Evolutionary conservation across 1,284 basidiomycete species (phyloP).

Genomic region (Cryptococcus sp.): DNA sequence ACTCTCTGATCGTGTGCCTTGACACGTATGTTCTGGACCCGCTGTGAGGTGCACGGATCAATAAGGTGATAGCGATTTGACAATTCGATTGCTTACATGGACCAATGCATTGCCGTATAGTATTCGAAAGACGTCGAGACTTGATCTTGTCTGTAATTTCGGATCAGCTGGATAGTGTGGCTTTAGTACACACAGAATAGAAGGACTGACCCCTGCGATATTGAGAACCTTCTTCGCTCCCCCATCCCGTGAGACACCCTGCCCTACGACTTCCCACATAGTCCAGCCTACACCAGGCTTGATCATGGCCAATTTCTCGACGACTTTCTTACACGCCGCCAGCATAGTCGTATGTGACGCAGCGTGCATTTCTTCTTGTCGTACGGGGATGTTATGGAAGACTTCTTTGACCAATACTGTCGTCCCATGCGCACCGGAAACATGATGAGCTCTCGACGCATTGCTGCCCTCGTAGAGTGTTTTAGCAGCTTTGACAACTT

Average conservation of each 20-base stretch:
- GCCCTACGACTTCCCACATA: constrained; percentile 59
- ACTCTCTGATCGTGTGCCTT: constrained; percentile 60
- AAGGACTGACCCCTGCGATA: constrained; percentile 57
- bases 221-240: constrained; percentile 28
- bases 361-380: constrained; percentile 29
- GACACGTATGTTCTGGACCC: constrained; percentile 66
- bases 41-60: constrained; percentile 18
- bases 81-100: constrained; percentile 21
- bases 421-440: constrained; percentile 67
- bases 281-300: constrained; percentile 70
- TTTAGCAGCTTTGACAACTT: constrained; percentile 63
- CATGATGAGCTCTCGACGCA: constrained; percentile 61
- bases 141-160: constrained; percentile 13
- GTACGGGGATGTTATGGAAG: constrained; percentile 65
- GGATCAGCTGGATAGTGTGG: not conserved
- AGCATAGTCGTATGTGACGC: constrained; percentile 59
- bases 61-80: not conserved
- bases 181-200: too few relatives aligned
- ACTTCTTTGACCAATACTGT: constrained; percentile 77
- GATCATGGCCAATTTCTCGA: constrained; percentile 71
- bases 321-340: constrained; percentile 66
- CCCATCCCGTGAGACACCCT: constrained; percentile 4
- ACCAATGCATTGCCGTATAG: constrained; percentile 39
- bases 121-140: constrained; percentile 29
- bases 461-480: constrained; percentile 66